These are phyloP conservation scores for Wallemia mellicola DNA, from an alignment of 1,284 basidiomycete species.

Conservation along the genomic window DNA sequence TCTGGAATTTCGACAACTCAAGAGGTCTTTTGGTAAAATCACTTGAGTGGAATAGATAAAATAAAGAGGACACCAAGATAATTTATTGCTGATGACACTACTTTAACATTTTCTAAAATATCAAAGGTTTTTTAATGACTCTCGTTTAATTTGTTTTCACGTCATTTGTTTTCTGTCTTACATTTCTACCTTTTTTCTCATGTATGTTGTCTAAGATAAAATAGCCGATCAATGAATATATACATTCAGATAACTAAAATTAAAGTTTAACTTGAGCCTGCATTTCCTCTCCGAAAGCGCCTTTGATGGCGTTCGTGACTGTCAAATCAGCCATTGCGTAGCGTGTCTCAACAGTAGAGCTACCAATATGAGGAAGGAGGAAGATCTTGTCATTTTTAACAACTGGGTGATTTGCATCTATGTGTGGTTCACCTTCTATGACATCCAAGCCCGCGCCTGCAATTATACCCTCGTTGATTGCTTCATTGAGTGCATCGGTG, in stretches of 20 bases:
- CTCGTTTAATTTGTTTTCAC: too few species aligned
- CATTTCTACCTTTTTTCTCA: too few species aligned
- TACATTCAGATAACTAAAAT: neutral
- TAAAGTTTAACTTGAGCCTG: neutral
- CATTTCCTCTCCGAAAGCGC: neutral
- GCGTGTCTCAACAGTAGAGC: slow-evolving; percentile 59
- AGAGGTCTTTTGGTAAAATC: slow-evolving; percentile 49
- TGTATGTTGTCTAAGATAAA: too few species aligned
- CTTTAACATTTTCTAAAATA: too few species aligned
- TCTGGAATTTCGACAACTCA: slow-evolving; percentile 62
- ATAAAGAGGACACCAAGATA: too few species aligned
- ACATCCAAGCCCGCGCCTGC: slow-evolving; percentile 85
- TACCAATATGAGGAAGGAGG: slow-evolving; percentile 66
- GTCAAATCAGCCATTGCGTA: slow-evolving; percentile 40
- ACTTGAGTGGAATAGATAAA: slow-evolving; percentile 33
- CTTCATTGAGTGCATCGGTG: slow-evolving; percentile 43
- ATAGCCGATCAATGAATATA: too few species aligned
- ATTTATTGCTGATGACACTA: too few species aligned
- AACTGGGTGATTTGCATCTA: slow-evolving; percentile 41
- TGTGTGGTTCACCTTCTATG: slow-evolving; percentile 63
- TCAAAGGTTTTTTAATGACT: too few species aligned
- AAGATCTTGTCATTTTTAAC: slow-evolving; percentile 41
- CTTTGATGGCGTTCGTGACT: neutral
- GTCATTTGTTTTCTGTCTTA: too few species aligned
- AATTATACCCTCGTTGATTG: slow-evolving; percentile 41